These are phyloP conservation scores for Colletotrichum camelliae DNA, from an alignment of 2,329 filamentous ascomycete species.

Conservation along the genomic window DNA sequence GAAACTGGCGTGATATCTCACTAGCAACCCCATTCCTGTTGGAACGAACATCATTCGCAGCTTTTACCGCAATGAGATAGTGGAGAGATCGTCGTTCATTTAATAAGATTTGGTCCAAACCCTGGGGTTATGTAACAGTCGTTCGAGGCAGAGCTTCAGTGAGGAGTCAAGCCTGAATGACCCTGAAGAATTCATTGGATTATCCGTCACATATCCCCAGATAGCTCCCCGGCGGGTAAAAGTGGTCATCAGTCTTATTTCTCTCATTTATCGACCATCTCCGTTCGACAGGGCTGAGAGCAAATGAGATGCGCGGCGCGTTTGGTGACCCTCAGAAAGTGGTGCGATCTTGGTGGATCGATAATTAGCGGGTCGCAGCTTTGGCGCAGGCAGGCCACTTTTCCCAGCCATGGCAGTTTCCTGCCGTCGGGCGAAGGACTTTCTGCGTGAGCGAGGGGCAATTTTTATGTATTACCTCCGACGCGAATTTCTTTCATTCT, in stretches of 20 bases:
- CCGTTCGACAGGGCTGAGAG: background rate
- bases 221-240: background rate
- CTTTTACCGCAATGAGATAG: background rate
- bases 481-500: background rate
- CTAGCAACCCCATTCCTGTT: background rate
- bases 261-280: background rate
- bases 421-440: background rate
- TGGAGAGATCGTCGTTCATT: background rate
- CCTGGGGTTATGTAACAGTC: background rate
- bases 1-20: background rate
- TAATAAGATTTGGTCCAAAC: background rate
- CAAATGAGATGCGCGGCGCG: background rate
- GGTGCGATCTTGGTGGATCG: background rate
- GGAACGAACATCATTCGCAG: background rate
- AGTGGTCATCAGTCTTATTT: background rate
- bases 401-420: background rate
- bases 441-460: background rate
- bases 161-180: background rate
- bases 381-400: background rate
- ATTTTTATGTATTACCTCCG: background rate
- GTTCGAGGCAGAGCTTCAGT: background rate
- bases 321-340: background rate
- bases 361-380: background rate
- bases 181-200: background rate
- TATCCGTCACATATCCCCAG: background rate